Evolutionary conservation across 495 filamentous ascomycete species (phyloP).

Genomic region (Pyronema domesticum): DNA sequence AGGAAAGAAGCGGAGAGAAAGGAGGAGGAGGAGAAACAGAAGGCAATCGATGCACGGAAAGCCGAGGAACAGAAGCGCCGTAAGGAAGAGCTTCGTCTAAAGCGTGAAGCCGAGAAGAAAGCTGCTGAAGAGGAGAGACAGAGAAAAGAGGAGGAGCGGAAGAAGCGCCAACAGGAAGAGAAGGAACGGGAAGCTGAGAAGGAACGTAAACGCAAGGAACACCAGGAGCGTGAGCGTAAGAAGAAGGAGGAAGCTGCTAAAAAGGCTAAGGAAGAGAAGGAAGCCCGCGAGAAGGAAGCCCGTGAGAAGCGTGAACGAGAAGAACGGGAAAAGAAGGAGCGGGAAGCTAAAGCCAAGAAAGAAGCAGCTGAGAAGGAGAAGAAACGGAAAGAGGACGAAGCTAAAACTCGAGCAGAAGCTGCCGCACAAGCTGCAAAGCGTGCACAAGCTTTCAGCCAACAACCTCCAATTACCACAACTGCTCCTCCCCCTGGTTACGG

Average conservation of each 20-base stretch:
- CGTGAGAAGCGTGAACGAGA: constrained; percentile 54
- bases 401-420: constrained; percentile 32
- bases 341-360: constrained; percentile 35
- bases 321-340: constrained; percentile 58
- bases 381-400: constrained; percentile 45
- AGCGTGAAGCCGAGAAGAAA: constrained; percentile 72
- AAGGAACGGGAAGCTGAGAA: constrained; percentile 62
- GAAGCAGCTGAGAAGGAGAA: constrained; percentile 53
- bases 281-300: constrained; percentile 54
- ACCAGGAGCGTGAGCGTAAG: constrained; percentile 64
- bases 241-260: constrained; percentile 41
- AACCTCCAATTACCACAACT: constrained; percentile 24
- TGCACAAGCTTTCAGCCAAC: constrained; percentile 27
- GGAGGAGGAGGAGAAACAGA: constrained; percentile 65
- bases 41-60: constrained; percentile 61
- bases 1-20: constrained; percentile 74
- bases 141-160: constrained; percentile 83
- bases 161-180: constrained; percentile 74
- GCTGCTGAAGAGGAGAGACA: constrained; percentile 80
- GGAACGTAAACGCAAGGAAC: constrained; percentile 58
- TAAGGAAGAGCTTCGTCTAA: constrained; percentile 78
- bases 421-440: constrained; percentile 34
- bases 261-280: constrained; percentile 53
- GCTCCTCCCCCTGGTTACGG: constrained; percentile 29
- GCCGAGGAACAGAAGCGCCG: constrained; percentile 60